Evolutionary conservation across 1,284 basidiomycete genomes (phyloP).

Genomic region (Inonotus obliquus): DNA sequence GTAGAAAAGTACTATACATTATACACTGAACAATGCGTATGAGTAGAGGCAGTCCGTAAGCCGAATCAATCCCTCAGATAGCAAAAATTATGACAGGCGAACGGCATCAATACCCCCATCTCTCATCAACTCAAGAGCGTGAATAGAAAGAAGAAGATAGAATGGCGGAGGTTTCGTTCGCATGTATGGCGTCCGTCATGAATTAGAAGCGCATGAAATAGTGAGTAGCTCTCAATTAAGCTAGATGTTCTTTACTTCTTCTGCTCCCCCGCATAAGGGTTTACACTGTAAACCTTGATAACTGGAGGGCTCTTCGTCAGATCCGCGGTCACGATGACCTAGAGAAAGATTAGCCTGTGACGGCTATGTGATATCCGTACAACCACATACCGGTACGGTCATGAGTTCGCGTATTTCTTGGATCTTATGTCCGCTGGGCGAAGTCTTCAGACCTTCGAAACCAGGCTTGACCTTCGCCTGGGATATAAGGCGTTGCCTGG

Average conservation of each 20-base stretch:
- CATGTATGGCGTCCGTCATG: neutral
- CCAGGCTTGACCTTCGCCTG: slow-evolving; percentile 62
- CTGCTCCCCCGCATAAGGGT: slow-evolving; percentile 56
- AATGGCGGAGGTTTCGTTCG: neutral
- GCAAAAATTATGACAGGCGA: neutral
- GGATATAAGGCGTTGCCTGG: slow-evolving; percentile 75
- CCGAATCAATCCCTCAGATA: neutral
- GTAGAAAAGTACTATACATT: slow-evolving; percentile 12
- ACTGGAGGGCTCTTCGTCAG: slow-evolving; percentile 92
- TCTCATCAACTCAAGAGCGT: slow-evolving; percentile 6
- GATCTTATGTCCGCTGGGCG: slow-evolving; percentile 77
- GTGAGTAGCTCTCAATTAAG: neutral
- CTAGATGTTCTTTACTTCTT: slow-evolving; percentile 20
- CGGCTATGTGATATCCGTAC: slow-evolving; percentile 16
- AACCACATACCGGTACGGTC: slow-evolving; percentile 75
- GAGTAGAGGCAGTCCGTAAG: slow-evolving; percentile 5
- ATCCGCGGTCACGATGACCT: slow-evolving; percentile 92
- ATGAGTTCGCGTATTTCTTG: slow-evolving; percentile 90
- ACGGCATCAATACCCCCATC: neutral
- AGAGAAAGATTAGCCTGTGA: slow-evolving; percentile 10
- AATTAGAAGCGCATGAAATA: slow-evolving; percentile 10
- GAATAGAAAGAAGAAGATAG: neutral
- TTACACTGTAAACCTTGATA: slow-evolving; percentile 88
- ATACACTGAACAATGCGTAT: neutral
- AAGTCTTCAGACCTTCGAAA: slow-evolving; percentile 78